Conservation (phyloP, 331 rosid genomes). For the Malus hybrid region DNA sequence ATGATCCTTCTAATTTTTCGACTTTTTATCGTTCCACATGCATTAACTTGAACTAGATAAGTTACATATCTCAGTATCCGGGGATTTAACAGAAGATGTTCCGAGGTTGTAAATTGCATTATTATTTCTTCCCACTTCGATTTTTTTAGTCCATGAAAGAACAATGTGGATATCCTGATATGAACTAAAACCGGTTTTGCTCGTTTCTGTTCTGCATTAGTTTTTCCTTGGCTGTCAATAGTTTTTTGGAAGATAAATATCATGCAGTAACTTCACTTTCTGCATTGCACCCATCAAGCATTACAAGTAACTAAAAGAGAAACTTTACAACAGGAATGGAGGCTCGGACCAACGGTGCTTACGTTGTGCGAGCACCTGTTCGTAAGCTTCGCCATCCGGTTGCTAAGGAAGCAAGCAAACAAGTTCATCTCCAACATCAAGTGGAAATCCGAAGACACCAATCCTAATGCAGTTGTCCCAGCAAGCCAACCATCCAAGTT, state of each 20-base stretch:
- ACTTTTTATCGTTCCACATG: no score
- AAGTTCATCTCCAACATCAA: conserved; percentile 38
- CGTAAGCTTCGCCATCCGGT: conserved; percentile 85
- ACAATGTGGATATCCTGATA: no score
- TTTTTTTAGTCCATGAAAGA: no score
- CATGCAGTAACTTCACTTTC: neutral
- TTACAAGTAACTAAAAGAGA: conserved; percentile 1
- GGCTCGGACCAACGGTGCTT: conserved; percentile 69
- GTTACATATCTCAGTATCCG: no score
- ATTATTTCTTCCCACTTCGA: no score
- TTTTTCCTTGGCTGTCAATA: neutral
- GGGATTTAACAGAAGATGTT: no score
- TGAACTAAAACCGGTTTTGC: neutral
- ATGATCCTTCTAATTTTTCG: no score
- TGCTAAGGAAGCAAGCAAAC: conserved; percentile 59
- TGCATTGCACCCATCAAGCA: neutral
- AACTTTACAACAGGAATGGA: conserved; percentile 61
- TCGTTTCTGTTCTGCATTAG: neutral
- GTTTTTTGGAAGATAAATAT: neutral
- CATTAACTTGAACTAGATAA: no score
- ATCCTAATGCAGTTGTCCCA: conserved; percentile 10
- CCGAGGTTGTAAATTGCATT: no score
- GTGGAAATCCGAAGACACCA: conserved; percentile 21
- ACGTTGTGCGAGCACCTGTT: conserved; percentile 86
- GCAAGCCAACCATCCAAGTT: conserved; percentile 27